Evolutionary conservation across 106 monocot species (phyloP).

Genomic region (Dioscorea dumetorum): DNA sequence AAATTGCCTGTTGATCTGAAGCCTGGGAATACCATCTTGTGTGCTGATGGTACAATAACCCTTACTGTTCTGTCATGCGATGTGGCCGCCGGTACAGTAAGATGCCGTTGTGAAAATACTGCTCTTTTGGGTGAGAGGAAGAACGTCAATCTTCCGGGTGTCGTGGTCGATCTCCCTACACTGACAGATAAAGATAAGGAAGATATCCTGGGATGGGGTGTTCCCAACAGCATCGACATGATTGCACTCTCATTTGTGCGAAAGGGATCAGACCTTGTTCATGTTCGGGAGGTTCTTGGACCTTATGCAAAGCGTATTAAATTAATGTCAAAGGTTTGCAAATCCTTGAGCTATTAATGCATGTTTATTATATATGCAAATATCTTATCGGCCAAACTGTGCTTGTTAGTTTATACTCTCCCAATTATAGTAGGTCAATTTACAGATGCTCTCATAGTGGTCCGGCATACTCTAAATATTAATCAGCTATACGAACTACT

Average conservation of each 20-base stretch:
- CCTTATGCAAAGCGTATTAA: slow-evolving; percentile 62
- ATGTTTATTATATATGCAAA: no score
- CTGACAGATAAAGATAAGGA: slow-evolving; percentile 85
- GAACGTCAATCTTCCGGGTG: slow-evolving; percentile 89
- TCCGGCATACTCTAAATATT: no score
- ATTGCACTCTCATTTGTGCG: slow-evolving; percentile 91
- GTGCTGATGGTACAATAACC: slow-evolving; percentile 86
- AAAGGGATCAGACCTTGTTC: slow-evolving; percentile 85
- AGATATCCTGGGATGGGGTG: slow-evolving; percentile 85
- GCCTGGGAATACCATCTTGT: slow-evolving; percentile 73
- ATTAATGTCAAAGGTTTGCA: slow-evolving; percentile 87
- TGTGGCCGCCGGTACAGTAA: slow-evolving; percentile 59
- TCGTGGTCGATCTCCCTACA: slow-evolving; percentile 84
- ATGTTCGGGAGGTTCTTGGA: slow-evolving; percentile 75
- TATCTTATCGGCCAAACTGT: no score
- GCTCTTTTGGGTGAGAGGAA: slow-evolving; percentile 82
- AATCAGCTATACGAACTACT: no score
- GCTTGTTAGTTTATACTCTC: no score
- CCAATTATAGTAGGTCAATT: no score
- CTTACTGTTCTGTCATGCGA: slow-evolving; percentile 78
- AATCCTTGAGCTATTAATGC: no score
- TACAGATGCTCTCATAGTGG: no score
- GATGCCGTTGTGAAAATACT: slow-evolving; percentile 76
- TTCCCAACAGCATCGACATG: slow-evolving; percentile 82
- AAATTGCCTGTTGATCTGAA: slow-evolving; percentile 78